phyloP scores from a whole-genome alignment of 1,139 yeast species.

The Suhomyces ambrosiae region DNA sequence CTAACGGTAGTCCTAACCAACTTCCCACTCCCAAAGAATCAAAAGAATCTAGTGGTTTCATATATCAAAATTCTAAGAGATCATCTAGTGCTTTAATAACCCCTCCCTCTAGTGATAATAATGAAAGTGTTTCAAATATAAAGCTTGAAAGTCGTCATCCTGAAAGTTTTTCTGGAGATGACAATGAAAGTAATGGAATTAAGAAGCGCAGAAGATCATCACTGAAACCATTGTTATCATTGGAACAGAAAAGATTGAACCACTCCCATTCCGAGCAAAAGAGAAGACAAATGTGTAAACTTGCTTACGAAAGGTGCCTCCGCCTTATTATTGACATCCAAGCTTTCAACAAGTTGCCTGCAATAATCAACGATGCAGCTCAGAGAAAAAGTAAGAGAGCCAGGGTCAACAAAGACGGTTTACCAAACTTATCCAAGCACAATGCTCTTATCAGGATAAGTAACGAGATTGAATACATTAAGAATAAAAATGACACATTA shows the following conservation, averaged over 20 bases:
- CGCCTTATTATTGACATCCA: constrained; percentile 45
- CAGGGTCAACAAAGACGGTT: constrained; percentile 47
- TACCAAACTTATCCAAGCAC: constrained; percentile 51
- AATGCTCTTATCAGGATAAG: constrained; percentile 48
- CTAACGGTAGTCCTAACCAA: constrained; percentile 19
- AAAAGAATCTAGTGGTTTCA: constrained; percentile 7
- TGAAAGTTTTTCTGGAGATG: constrained; percentile 17
- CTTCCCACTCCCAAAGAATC: constrained; percentile 38
- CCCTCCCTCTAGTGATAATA: constrained; percentile 50
- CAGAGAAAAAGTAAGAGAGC: constrained; percentile 44
- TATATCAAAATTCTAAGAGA: constrained; percentile 10
- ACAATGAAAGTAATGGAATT: constrained; percentile 13
- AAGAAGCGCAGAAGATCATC: constrained; percentile 36
- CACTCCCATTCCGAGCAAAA: constrained; percentile 79
- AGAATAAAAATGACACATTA: constrained; percentile 37
- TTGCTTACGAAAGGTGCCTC: constrained; percentile 57
- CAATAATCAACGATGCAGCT: constrained; percentile 21
- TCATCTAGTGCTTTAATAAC: constrained; percentile 20
- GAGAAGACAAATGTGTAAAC: constrained; percentile 70
- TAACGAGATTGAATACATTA: constrained; percentile 41
- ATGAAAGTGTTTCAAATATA: constrained; percentile 34
- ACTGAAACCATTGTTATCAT: constrained; percentile 53
- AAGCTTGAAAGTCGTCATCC: constrained; percentile 20
- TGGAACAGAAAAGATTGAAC: constrained; percentile 69
- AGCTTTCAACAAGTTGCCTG: constrained; percentile 36